These are phyloP conservation scores for Fusarium cyanostomum DNA, from an alignment of 2,329 filamentous ascomycete species.

Conservation along the genomic window DNA sequence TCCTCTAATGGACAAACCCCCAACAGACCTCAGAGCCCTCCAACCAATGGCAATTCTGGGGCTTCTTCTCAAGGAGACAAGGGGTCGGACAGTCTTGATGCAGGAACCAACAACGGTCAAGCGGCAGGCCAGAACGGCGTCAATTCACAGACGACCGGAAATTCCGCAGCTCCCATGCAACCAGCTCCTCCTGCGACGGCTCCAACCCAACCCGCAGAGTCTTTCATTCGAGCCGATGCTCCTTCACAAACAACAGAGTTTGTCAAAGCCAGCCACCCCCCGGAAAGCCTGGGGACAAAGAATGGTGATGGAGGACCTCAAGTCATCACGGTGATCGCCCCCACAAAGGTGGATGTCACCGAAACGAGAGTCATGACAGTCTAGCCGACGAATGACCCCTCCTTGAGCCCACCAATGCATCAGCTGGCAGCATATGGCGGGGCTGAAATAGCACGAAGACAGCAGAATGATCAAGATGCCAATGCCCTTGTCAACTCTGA, in stretches of 20 bases:
- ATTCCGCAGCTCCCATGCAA: not conserved
- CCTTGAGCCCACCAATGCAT: slow-evolving; percentile 6
- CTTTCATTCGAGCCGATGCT: not conserved
- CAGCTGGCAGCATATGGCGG: not conserved
- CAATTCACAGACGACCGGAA: not conserved
- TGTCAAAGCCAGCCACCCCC: not conserved
- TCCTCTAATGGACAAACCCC: not conserved
- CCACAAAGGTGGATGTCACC: slow-evolving; percentile 30
- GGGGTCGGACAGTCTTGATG: not conserved
- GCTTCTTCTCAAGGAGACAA: not conserved
- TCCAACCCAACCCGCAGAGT: not conserved
- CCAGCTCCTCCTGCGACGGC: not conserved
- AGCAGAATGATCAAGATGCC: not conserved
- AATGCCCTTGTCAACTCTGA: not conserved
- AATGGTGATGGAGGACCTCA: slow-evolving; percentile 8
- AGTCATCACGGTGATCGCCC: slow-evolving; percentile 40
- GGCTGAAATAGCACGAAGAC: slow-evolving; percentile 1
- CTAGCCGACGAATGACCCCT: slow-evolving; percentile 19
- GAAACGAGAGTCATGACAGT: slow-evolving; percentile 31
- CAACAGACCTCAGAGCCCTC: not conserved
- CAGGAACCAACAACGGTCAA: not conserved
- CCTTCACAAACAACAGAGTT: slow-evolving; percentile 2
- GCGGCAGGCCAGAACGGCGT: not conserved
- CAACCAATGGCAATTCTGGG: not conserved
- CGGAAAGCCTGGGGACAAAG: not conserved